Evolutionary conservation across 2,329 filamentous ascomycete genomes (phyloP), one percentile per base, ranked within the genome.

Genomic region (Colletotrichum lini): DNA sequence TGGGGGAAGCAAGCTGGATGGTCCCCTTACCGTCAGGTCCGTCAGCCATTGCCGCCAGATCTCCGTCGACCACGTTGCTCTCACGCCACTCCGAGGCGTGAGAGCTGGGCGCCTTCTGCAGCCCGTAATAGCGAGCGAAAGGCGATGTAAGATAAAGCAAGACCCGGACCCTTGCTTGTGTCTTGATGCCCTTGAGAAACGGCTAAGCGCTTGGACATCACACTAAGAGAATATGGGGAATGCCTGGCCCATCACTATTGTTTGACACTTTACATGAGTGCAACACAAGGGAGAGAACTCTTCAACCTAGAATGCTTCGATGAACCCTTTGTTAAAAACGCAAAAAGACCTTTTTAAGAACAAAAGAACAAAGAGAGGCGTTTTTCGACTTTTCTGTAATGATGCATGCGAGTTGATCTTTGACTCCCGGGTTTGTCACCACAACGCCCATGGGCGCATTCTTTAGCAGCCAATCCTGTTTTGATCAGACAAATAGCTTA

Each of bases 11-110:
- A 45, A 10, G 9, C 40, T 53, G 15, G 23, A 23, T 53, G 15
- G n/a, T n/a, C n/a, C 65, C 63, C 64, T 40, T 52, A 57, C 58
- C 35, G 21, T 52, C 30, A 21, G 10, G 35, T 38, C 40, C 63
- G 45, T 42, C 44, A 59, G 45, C 23, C n/a, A 45, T 54, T 52
- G 47, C 16, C 40, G 16, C 3, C 12, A n/a, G 30, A 18, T 53
- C 26, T 49, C 9, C 44, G 21, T 59, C 58, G 59, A 49, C 23
- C 15, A 44, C 38, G 38, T 38, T 52, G 35, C 35, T 16, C 23
- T 23, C 3, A 23, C 23, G 26, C 26, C 26, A 30, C 26, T 30
- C 26, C 26, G 26, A 30, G 6, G 30, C 30, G 30, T 35, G 1
- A 35, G 30, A 35, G 30, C 30, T 35, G 8, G 30, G 30, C 8